phyloP scores from a whole-genome alignment of 1,284 basidiomycete species.

The Boletus semigastroideus region DNA sequence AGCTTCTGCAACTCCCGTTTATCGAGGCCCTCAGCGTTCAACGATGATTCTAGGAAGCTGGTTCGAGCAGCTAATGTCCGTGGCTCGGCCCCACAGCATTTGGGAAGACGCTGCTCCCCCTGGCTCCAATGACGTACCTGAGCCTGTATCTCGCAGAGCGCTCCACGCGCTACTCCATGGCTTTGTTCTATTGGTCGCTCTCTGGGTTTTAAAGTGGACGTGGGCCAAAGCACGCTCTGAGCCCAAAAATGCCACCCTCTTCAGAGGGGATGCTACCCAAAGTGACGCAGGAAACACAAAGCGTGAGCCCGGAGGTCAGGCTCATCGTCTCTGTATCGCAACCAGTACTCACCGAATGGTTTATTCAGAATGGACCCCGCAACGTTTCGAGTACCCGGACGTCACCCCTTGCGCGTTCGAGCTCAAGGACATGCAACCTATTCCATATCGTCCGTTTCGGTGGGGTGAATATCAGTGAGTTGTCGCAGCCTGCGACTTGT shows the following conservation, averaged over 20 bases:
- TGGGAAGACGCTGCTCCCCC: constrained; percentile 4
- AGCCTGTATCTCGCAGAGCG: constrained; percentile 2
- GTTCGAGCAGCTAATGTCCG: constrained; percentile 16
- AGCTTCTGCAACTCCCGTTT: neutral
- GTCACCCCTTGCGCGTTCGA: constrained; percentile 42
- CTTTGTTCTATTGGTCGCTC: constrained; percentile 11
- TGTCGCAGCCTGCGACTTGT: neutral
- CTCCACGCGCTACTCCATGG: constrained; percentile 21
- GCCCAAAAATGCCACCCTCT: neutral
- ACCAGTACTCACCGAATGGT: constrained; percentile 1
- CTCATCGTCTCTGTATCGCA: neutral
- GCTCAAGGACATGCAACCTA: constrained; percentile 47
- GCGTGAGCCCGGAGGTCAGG: constrained; percentile 26
- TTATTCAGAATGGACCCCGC: constrained; percentile 47
- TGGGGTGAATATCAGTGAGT: constrained; percentile 64
- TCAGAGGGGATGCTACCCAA: constrained; percentile 2
- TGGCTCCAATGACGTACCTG: constrained; percentile 28
- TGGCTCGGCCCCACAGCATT: neutral
- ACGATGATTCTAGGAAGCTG: constrained; percentile 10
- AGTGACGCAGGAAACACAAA: constrained; percentile 19
- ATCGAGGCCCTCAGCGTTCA: constrained; percentile 6
- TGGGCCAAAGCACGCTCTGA: neutral
- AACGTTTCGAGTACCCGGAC: constrained; percentile 51
- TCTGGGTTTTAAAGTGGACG: constrained; percentile 17
- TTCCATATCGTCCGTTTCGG: constrained; percentile 63